These are phyloP conservation scores for Taphrina populina DNA, from an alignment of 1,139 yeast species.

Conservation along the genomic window DNA sequence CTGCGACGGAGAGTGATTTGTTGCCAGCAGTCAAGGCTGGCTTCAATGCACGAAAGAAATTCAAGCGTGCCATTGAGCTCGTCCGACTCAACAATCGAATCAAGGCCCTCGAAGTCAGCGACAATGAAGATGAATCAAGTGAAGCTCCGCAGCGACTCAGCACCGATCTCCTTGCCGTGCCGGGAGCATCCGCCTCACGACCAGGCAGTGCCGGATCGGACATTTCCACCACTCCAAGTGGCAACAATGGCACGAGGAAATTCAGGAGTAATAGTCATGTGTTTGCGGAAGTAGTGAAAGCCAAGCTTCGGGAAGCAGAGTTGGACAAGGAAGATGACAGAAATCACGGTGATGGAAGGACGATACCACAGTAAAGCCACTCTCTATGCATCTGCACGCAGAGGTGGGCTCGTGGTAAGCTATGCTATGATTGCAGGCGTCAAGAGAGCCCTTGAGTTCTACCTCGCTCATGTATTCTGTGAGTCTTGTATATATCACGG, in stretches of 20 bases:
- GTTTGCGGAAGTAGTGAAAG: conserved; percentile 38
- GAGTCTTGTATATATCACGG: too few species aligned
- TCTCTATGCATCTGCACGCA: too few species aligned
- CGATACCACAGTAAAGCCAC: too few species aligned
- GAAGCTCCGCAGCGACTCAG: not conserved
- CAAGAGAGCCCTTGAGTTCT: too few species aligned
- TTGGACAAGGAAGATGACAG: conserved; percentile 21
- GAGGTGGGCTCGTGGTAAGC: too few species aligned
- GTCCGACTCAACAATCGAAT: conserved; percentile 74
- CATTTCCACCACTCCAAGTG: conserved; percentile 1
- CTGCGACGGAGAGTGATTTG: conserved; percentile 56
- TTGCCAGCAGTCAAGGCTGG: conserved; percentile 70
- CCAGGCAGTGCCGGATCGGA: conserved; percentile 10
- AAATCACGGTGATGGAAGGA: conserved; percentile 3
- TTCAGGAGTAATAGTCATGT: conserved; percentile 39
- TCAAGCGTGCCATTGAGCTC: conserved; percentile 81
- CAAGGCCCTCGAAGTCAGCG: conserved; percentile 56
- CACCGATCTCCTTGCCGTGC: conserved; percentile 21
- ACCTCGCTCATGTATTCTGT: too few species aligned
- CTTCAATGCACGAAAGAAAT: conserved; percentile 79
- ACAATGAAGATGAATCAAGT: conserved; percentile 53
- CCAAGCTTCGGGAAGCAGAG: conserved; percentile 35
- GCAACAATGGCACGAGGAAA: conserved; percentile 13
- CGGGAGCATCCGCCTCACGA: conserved; percentile 4
- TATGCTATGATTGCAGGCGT: too few species aligned